Conservation (phyloP, 176 grass and related monocot species). For the Cenchrus purpureus region DNA sequence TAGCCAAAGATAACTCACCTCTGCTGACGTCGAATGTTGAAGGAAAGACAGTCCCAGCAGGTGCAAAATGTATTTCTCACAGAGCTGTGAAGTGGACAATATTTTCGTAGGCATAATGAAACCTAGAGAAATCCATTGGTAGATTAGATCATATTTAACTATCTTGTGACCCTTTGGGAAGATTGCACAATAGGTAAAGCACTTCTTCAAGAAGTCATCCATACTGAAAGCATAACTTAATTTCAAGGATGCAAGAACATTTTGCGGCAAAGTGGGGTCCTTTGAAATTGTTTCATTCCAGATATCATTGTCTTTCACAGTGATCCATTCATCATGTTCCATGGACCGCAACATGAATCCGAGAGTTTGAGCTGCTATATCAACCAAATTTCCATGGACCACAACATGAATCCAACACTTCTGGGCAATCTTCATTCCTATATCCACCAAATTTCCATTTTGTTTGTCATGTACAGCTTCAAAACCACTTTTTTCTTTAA, state of each 20-base stretch:
- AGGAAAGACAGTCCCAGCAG: conserved; percentile 8
- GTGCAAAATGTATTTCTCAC: neutral
- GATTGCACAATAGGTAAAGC: conserved; percentile 32
- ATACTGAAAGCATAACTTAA: neutral
- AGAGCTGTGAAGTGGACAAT: neutral
- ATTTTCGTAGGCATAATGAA: neutral
- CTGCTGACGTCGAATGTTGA: neutral
- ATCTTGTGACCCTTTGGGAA: conserved; percentile 23
- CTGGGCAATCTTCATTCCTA: neutral
- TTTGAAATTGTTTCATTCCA: neutral
- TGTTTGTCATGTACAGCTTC: neutral
- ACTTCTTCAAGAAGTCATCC: neutral
- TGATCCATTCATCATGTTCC: neutral
- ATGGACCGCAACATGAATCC: neutral
- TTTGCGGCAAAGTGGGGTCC: neutral
- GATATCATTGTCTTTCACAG: neutral
- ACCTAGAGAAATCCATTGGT: conserved; percentile 44
- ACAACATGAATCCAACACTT: conserved; percentile 31
- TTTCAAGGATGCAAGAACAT: neutral
- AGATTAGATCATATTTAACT: conserved; percentile 19
- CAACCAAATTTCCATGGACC: neutral
- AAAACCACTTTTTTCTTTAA: neutral
- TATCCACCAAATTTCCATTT: neutral
- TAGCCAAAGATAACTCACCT: neutral
- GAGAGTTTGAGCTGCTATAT: conserved; percentile 23